These are phyloP conservation scores for Pholiota conissans DNA, from an alignment of 768 basidiomycete genomes.

Conservation along the genomic window DNA sequence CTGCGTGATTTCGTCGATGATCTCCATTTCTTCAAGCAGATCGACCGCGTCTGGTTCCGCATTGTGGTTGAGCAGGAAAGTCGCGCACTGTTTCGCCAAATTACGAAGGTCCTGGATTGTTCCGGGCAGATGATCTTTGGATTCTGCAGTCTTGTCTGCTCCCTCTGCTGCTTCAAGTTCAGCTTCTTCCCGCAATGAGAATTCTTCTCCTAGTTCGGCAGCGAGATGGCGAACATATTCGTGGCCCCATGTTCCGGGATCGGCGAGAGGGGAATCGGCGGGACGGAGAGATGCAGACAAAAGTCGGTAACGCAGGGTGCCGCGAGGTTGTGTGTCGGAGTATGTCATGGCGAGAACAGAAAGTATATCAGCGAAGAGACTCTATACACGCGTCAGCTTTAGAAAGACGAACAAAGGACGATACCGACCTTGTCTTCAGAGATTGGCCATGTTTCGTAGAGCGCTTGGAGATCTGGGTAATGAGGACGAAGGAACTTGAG, in stretches of 20 bases:
- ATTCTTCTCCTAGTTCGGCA: slow-evolving; percentile 95
- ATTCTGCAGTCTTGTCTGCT: slow-evolving; percentile 27
- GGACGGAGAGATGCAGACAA: slow-evolving; percentile 73
- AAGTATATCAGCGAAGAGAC: slow-evolving; percentile 93
- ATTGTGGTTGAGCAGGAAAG: slow-evolving; percentile 89
- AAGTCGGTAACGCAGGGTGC: slow-evolving; percentile 91
- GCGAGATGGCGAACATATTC: slow-evolving; percentile 98
- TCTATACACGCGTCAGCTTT: slow-evolving; percentile 44
- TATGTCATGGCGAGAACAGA: slow-evolving; percentile 99
- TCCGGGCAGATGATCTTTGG: slow-evolving; percentile 44
- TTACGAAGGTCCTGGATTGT: slow-evolving; percentile 73
- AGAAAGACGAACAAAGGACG: neutral
- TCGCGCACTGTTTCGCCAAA: slow-evolving; percentile 82
- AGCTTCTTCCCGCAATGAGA: slow-evolving; percentile 62
- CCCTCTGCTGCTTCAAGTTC: slow-evolving; percentile 27
- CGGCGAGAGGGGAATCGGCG: slow-evolving; percentile 65
- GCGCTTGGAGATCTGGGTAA: slow-evolving; percentile 80
- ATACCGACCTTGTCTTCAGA: slow-evolving; percentile 73
- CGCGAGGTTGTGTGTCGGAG: slow-evolving; percentile 95
- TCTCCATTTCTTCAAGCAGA: slow-evolving; percentile 90
- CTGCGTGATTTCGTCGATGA: slow-evolving; percentile 72
- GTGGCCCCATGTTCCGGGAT: slow-evolving; percentile 98
- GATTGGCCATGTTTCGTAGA: slow-evolving; percentile 80
- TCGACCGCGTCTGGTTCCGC: slow-evolving; percentile 99
- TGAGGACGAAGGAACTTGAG: slow-evolving; percentile 96